phyloP scores from a whole-genome alignment of 1,284 basidiomycete genomes.

The Leccinum pseudoinsigne region DNA sequence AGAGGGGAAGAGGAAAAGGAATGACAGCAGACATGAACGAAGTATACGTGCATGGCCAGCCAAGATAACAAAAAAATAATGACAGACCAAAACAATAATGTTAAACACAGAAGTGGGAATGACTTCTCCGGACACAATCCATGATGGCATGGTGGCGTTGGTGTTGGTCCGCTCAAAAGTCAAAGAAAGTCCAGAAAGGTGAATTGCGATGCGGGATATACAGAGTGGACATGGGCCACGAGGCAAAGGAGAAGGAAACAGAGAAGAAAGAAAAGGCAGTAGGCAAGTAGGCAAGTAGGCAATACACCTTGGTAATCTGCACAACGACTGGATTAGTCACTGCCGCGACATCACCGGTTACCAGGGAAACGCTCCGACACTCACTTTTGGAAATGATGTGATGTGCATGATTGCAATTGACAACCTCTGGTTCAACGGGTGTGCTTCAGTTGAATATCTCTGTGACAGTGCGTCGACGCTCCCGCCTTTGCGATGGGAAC shows the following conservation, averaged over 20 bases:
- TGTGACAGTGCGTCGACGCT: conserved; percentile 49
- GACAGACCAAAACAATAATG: conserved; percentile 29
- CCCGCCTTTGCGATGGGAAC: conserved; percentile 38
- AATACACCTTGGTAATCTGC: conserved; percentile 29
- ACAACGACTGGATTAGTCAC: conserved; percentile 5
- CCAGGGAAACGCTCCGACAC: conserved; percentile 2
- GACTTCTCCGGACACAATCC: conserved; percentile 6
- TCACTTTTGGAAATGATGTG: conserved; percentile 22
- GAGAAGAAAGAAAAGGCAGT: conserved; percentile 17
- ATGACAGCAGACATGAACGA: conserved; percentile 16
- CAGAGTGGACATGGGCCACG: neutral
- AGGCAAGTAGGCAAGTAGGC: neutral
- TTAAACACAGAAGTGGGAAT: conserved; percentile 30
- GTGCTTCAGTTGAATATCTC: conserved; percentile 43
- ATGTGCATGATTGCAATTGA: conserved; percentile 4
- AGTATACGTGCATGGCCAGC: conserved; percentile 35
- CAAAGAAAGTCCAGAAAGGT: neutral
- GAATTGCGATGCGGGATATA: conserved; percentile 30
- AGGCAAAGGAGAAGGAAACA: conserved; percentile 19
- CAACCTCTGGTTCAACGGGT: neutral
- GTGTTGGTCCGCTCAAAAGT: conserved; percentile 12
- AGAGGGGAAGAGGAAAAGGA: neutral
- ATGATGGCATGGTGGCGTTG: neutral
- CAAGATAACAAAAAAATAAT: conserved; percentile 23
- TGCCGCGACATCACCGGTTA: neutral